Base-by-base conservation (phyloP, 169 alveolate species). In the Toxoplasma gondii region DNA sequence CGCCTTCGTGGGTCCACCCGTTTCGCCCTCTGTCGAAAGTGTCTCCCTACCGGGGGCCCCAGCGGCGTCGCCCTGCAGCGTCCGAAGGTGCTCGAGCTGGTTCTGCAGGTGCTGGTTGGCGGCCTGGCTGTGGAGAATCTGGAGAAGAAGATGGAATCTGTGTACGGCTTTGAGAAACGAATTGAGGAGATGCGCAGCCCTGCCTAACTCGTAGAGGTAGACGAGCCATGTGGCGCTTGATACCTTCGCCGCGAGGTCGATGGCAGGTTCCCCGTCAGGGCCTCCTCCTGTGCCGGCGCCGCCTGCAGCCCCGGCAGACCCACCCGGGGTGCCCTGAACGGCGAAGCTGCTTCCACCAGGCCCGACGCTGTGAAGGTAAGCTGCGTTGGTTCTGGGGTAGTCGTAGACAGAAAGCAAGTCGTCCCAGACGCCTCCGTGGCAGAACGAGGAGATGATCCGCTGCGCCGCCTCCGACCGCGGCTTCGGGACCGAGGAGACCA, bases 191-290 rank as follows among this genome's bases (percentile, higher is more conserved):
- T 34, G 69, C 41, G 86, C 36, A n/a, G 94, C 93, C 80, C 99
- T 87, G 83, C 97, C 95, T 39, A 98, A 94, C 95, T 98, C 99
- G 70, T 97, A 98, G 44, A 96, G 94, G 91, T 98, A 98, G 7
- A 98, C 98, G 69, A 98, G 95, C 99, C 99, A 98, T 19, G 99
- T 98, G 24, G 98, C 99, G 81, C 97, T 97, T 69, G 98, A 97
- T 29, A 98, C 97, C 44, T 97, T 96, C 36, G 98, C 98, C 53
- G 98, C 98, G 93, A 98, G 94, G 70, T 98, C 98, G n/a, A 96
- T 95, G 74, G 91, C 88, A 2, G 92, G 90, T 36, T 88, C 93
- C 16, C 91, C 81, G 4, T 88, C 93, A 17, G 58, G 44, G 12
- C n/a, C 90, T 24, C 90, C 90, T 2, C 90, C 90, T 7, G 69